Percentiles rank a stretch among this genome's conserved stretches.
phyloP scores from a whole-genome alignment of 495 filamentous ascomycete genomes.

The Tuber indicum region DNA sequence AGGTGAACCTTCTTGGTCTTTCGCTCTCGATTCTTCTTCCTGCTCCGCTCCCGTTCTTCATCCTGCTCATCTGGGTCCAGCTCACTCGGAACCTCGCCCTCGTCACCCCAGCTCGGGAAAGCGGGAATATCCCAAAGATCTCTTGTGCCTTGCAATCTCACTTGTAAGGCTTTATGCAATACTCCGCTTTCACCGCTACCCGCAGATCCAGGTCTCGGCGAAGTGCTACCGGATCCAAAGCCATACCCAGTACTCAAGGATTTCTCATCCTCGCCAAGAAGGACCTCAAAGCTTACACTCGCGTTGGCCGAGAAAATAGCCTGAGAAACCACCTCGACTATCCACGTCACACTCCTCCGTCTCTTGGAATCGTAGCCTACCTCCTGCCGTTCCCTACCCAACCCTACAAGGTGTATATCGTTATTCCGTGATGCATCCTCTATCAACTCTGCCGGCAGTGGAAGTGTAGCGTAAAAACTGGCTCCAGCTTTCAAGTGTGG shows the following conservation, averaged over 20 bases:
- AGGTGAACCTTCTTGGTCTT: slow-evolving; percentile 69
- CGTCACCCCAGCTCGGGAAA: slow-evolving; percentile 56
- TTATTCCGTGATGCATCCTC: slow-evolving; percentile 12
- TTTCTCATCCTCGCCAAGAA: slow-evolving; percentile 78
- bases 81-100: slow-evolving; percentile 27
- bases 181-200: slow-evolving; percentile 14
- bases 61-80: slow-evolving; percentile 38
- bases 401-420: slow-evolving; percentile 48
- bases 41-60: slow-evolving; percentile 34
- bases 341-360: slow-evolving; percentile 64
- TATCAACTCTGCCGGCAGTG: slow-evolving; percentile 57
- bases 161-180: slow-evolving; percentile 53
- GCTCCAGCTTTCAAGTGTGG: slow-evolving; percentile 92
- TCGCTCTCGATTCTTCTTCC: slow-evolving; percentile 43
- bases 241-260: slow-evolving; percentile 58
- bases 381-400: slow-evolving; percentile 46
- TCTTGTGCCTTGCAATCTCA: slow-evolving; percentile 79
- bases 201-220: slow-evolving; percentile 17
- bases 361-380: slow-evolving; percentile 32
- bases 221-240: slow-evolving; percentile 16
- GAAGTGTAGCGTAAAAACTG: slow-evolving; percentile 68
- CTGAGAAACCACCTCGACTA: slow-evolving; percentile 86
- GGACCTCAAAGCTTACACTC: slow-evolving; percentile 80
- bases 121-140: slow-evolving; percentile 83
- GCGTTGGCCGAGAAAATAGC: slow-evolving; percentile 84